phyloP scores from a whole-genome alignment of 2,329 filamentous ascomycete species.

The Neospermospora avenae region DNA sequence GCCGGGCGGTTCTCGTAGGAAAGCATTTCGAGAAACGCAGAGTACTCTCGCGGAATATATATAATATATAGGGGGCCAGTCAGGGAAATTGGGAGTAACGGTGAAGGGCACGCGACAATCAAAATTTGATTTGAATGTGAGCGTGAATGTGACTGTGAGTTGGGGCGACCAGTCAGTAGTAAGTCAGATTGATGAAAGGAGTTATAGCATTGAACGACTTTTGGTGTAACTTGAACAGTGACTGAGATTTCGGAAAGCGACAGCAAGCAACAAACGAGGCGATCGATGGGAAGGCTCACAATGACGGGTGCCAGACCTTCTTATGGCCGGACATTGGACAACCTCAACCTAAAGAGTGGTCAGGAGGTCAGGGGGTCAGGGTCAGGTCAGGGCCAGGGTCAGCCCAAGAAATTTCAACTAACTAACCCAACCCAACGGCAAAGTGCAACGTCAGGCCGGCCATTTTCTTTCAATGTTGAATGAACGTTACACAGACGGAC shows the following conservation, averaged over 20 bases:
- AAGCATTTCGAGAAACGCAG: conserved; percentile 24
- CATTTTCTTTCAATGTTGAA: background rate
- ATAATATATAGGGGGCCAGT: background rate
- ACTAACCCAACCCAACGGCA: no score
- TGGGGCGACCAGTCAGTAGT: conserved; percentile 2
- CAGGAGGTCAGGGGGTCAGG: background rate
- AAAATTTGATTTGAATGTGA: conserved; percentile 1
- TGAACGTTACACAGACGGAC: background rate
- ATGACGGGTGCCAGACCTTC: conserved; percentile 13
- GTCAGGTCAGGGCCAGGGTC: background rate
- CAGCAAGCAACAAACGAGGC: conserved; percentile 17
- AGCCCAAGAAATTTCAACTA: background rate
- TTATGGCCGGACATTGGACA: conserved; percentile 10
- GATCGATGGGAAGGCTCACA: conserved; percentile 19
- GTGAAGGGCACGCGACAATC: conserved; percentile 12
- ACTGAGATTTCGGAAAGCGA: background rate
- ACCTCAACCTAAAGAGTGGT: background rate
- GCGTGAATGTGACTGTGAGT: conserved; percentile 3
- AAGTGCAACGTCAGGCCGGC: background rate
- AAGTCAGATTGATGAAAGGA: background rate
- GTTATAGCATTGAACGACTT: conserved; percentile 10
- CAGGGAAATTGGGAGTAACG: background rate
- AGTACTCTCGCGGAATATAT: background rate
- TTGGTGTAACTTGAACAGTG: background rate
- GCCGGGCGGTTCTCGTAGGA: conserved; percentile 31